Base-by-base conservation (phyloP, 768 basidiomycete genomes). In the Calocybe gangraenosa region DNA sequence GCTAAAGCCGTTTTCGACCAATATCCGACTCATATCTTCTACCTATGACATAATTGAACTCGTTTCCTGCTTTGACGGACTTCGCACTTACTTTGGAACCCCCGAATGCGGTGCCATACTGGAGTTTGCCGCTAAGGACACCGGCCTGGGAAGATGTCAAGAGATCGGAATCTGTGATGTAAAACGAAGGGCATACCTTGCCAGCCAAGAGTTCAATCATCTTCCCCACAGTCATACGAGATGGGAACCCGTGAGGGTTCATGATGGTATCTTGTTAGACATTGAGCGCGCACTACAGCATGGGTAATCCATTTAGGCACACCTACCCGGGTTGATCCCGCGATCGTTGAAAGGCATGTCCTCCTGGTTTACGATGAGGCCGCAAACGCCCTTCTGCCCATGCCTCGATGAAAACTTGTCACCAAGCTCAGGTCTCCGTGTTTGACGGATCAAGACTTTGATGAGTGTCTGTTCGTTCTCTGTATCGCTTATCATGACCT, bases 171-270 rank as follows among this genome's bases (percentile, higher is more conserved):
- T 42, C 19, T 35, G 37, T 9, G 37, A 33, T 20, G 32, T 28
- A 22, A 40, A 13, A n/a, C 22, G 32, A 41, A 37, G 33, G 7
- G 52, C 28, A 31, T 46, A 88, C 90, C 78, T 99, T 99, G 40
- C 96, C 95, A 10, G 93, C 89, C 23, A 99, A 69, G 17, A 97
- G 73, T 65, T 99, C 96, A 42, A 99, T 96, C 96, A 99, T 99
- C 73, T 99, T 99, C 39, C 96, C 96, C 21, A 99, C 96, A 19
- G 96, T 99, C 93, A 94, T 97, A 44, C 95, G 89, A 46, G 92
- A 95, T 3, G 96, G 96, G 75, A 99, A 98, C 59, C 96, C 96
- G 66, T 99, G 96, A 2, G 96, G 96, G 63, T 99, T 99, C 95
- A 99, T 98, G 70, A 99, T 96, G 14, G 94, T 92, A 66, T 99